Base-by-base conservation (phyloP, 1,284 basidiomycete genomes). In the Trametes pubescens region DNA sequence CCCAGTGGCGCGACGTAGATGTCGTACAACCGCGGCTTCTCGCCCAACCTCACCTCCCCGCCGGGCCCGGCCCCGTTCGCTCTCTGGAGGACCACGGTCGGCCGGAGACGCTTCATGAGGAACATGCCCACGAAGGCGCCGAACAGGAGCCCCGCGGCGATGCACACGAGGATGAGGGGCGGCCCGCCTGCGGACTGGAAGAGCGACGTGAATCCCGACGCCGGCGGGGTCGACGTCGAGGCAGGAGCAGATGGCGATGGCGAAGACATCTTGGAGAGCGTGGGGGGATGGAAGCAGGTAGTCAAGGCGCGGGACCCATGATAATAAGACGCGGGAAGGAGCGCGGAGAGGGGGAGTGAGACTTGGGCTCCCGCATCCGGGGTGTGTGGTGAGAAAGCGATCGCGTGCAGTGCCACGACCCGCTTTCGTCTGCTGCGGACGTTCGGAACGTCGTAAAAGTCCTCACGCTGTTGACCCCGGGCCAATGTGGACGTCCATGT, bases 151-250 rank as follows among this genome's bases (percentile, higher is more conserved):
- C 72, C 74, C 26, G 69, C 71, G 14, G 73, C 74, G 61, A 74
- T 69, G 61, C 71, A 74, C 13, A 76, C 73, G 48, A 75, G 66
- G 66, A 75, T 74, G 54, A 74, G 67, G 9, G 73, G 72, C 10
- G 73, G 70, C n/a, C 73, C 73, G 43, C 69, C 72, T 13, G 69
- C 61, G 47, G 67, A 66, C 65, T 69, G 64, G 55, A 69, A 66
- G 43, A 69, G 64, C 52, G 65, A 61, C 56, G 29, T 47, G 59
- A 65, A 63, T 49, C 51, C 51, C 21, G 59, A 38, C 29, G 37
- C 43, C 26, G 62, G 47, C 29, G 59, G 7, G 18, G 44, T 32
- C 35, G 44, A 10, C 44, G 57, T n/a, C 43, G 52, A 13, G 18
- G 52, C 10, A 22, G 52, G 5, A 2, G 26, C 26, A 1, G 53